These are phyloP conservation scores for Sugiyamaella grinbergsii DNA, from an alignment of 1,139 yeast genomes.

Conservation along the genomic window DNA sequence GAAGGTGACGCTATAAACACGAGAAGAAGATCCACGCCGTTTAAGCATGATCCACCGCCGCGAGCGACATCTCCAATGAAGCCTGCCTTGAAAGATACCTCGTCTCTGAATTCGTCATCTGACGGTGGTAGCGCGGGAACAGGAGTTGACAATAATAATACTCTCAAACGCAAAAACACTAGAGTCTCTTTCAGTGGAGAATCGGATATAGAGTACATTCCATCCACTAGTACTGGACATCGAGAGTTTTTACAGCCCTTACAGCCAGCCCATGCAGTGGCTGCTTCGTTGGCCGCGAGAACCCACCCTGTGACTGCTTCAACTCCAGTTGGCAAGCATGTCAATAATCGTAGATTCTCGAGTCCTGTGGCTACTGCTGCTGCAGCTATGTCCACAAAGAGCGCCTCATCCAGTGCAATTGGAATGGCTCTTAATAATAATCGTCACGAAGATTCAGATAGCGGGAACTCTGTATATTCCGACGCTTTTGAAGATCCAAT, in stretches of 20 bases:
- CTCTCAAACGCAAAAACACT: conserved; percentile 18
- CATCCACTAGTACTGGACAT: conserved; percentile 6
- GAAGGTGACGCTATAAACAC: conserved; percentile 4
- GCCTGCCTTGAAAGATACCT: conserved; percentile 37
- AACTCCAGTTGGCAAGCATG: conserved; percentile 4
- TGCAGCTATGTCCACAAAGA: conserved; percentile 24
- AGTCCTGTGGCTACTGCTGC: conserved; percentile 31
- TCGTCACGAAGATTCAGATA: conserved; percentile 30
- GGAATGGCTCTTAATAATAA: conserved; percentile 9
- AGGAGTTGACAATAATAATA: neutral
- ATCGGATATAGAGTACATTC: conserved; percentile 19
- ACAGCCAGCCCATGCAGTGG: conserved; percentile 18
- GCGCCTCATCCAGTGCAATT: conserved; percentile 21
- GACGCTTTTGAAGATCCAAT: conserved; percentile 34
- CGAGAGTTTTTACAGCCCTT: conserved; percentile 20
- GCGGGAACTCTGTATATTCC: conserved; percentile 36
- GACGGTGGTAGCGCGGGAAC: conserved; percentile 18
- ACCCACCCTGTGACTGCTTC: conserved; percentile 18
- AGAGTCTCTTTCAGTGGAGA: conserved; percentile 28
- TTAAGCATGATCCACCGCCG: conserved; percentile 34
- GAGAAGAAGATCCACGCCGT: conserved; percentile 6
- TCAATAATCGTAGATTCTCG: conserved; percentile 8
- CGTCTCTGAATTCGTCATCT: conserved; percentile 29
- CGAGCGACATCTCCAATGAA: conserved; percentile 39
- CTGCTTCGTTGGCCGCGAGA: conserved; percentile 22